Base-by-base conservation (phyloP, 331 rosid genomes). In the Rosa hybrid region DNA sequence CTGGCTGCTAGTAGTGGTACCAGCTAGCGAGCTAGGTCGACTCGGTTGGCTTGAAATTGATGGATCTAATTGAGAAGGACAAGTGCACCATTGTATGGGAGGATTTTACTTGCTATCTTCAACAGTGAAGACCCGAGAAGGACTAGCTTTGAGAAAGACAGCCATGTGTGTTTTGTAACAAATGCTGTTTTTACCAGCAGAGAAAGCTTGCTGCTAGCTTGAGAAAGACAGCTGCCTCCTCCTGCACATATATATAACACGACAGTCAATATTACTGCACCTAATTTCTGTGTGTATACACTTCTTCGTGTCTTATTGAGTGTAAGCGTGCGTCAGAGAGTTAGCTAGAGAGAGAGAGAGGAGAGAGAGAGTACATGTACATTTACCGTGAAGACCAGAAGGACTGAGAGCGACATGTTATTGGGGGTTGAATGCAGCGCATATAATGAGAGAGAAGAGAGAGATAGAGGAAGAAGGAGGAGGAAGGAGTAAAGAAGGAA, bases 201-300 rank as follows among this genome's bases (percentile, higher is more conserved):
- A 44, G 49, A 46, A 53, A 72, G 71, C 38, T n/a, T 23, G 16
- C 11, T 38, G 23, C 25, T 45, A 49, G 69, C 50, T 73, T 84
- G 85, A 86, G 88, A 87, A 84, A 86, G 83, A 85, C 85, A 84
- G 78, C 59, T 44, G 20, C 71, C 53, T 67, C 46, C 42, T n/a
- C 72, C 72, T 41, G 72, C 30, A 18, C 13, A 41, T 41, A 17
- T 67, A 18, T 38, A 68, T 8, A 68, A 41, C 6, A 68, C 50
- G 72, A 39, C 51, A 18, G 65, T 59, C 65, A 59, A 59, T 59
- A 27, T 20, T 62, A 27, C 68, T 23, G 7, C 69, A 57, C 6
- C 68, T n/a, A 39, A 69, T 25, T 14, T 73, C 12, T 53, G 69
- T 60, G 17, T 53, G 8, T 18, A 27, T 42, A 41, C 30, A 67